These are phyloP conservation scores for Nematocida sp. DNA, from an alignment of 371 early-diverging fungal species.

Conservation along the genomic window DNA sequence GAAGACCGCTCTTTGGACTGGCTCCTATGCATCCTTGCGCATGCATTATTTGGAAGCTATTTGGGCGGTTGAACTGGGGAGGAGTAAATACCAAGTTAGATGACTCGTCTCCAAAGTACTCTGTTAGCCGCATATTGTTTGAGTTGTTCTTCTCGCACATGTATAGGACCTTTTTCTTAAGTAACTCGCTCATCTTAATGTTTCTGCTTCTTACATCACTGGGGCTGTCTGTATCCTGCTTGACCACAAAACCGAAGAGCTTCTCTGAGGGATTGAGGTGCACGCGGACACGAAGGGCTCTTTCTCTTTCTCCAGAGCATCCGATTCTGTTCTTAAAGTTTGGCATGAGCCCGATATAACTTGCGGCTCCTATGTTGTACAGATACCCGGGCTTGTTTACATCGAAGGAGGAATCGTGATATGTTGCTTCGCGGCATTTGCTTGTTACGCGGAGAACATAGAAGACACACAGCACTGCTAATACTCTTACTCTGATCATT, in stretches of 20 bases:
- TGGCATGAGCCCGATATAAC: conserved; percentile 10
- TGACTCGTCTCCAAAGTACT: neutral
- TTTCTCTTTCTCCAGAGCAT: too few species aligned
- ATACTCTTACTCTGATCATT: neutral
- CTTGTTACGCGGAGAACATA: too few species aligned
- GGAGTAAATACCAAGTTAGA: conserved; percentile 7
- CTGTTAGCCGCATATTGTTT: neutral
- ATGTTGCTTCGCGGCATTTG: conserved; percentile 7
- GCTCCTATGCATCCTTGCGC: too few species aligned
- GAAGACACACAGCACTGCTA: conserved; percentile 12
- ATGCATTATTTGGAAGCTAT: too few species aligned
- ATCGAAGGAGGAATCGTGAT: conserved; percentile 31
- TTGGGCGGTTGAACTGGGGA: conserved; percentile 1
- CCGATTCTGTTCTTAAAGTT: neutral
- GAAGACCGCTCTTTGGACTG: too few species aligned
- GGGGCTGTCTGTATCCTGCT: too few species aligned
- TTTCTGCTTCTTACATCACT: neutral
- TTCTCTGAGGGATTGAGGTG: neutral
- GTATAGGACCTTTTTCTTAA: neutral
- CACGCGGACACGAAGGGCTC: neutral
- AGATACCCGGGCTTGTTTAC: conserved; percentile 46
- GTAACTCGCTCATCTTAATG: neutral
- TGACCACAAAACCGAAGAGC: neutral
- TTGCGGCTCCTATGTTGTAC: conserved; percentile 30
- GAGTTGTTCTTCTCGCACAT: neutral